These are phyloP conservation scores for Ogataea polymorpha DNA, from an alignment of 805 yeast species.

Conservation along the genomic window DNA sequence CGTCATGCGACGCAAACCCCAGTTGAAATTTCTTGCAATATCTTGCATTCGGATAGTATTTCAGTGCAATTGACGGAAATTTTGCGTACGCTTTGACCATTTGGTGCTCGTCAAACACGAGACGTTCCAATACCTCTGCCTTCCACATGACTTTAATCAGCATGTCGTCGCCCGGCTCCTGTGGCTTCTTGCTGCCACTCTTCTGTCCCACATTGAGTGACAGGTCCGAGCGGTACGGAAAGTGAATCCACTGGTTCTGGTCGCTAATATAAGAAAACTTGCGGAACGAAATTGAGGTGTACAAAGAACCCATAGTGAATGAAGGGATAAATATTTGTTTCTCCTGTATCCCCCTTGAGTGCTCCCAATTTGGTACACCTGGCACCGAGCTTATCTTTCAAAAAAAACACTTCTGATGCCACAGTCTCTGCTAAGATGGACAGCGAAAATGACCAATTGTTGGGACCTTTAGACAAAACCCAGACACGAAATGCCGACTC, in stretches of 20 bases:
- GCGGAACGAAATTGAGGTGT: slow-evolving; percentile 17
- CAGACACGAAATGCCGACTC: background rate
- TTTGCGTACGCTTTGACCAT: slow-evolving; percentile 21
- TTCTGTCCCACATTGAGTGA: slow-evolving; percentile 15
- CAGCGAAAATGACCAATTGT: background rate
- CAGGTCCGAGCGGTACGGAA: slow-evolving; percentile 25
- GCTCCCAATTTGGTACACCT: slow-evolving; percentile 2
- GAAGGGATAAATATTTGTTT: background rate
- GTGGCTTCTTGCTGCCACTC: background rate
- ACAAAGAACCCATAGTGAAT: slow-evolving; percentile 1
- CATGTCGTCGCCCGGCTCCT: slow-evolving; percentile 2
- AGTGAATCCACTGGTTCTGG: slow-evolving; percentile 23
- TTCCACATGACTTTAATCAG: slow-evolving; percentile 24
- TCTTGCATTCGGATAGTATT: slow-evolving; percentile 16
- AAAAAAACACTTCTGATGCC: background rate
- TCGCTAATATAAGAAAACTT: slow-evolving; percentile 21
- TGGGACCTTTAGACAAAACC: background rate
- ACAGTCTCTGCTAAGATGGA: slow-evolving; percentile 1
- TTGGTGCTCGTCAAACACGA: slow-evolving; percentile 20
- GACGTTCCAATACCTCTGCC: slow-evolving; percentile 22
- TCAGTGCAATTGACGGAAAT: slow-evolving; percentile 26
- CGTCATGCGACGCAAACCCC: slow-evolving; percentile 14
- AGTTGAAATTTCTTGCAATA: slow-evolving; percentile 20
- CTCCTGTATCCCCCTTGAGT: background rate
- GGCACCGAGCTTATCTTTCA: slow-evolving; percentile 4